Percentiles rank a stretch among this genome's conserved stretches.
Evolutionary conservation across 352 stramenopile species (phyloP).

Genomic region (Globisporangium nodosum): DNA sequence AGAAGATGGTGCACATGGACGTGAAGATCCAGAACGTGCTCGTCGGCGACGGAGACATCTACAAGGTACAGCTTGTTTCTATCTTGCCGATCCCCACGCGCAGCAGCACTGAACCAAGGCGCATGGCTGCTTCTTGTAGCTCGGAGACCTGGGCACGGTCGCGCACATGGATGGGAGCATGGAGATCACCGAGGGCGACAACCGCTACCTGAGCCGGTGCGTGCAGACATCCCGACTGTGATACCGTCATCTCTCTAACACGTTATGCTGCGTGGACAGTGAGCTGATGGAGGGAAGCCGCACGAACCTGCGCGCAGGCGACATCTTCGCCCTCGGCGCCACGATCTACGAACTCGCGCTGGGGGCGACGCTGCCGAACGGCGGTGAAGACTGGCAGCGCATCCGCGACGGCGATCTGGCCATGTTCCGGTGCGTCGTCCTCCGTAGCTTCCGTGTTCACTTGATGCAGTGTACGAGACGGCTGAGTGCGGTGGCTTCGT

Average conservation of each 20-base stretch:
- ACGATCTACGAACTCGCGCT: constrained; percentile 83
- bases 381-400: constrained; percentile 82
- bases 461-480: background rate
- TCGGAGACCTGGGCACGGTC: constrained; percentile 79
- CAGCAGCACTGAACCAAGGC: background rate
- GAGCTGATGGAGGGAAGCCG: constrained; percentile 78
- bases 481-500: constrained; percentile 2
- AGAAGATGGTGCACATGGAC: constrained; percentile 87
- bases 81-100: background rate
- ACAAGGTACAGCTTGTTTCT: constrained; percentile 40
- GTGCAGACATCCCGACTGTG: constrained; percentile 3
- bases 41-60: constrained; percentile 48
- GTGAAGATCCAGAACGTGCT: constrained; percentile 85
- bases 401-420: constrained; percentile 79
- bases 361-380: constrained; percentile 53
- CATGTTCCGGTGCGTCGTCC: constrained; percentile 54
- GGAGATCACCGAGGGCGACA: constrained; percentile 85
- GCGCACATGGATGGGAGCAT: constrained; percentile 72
- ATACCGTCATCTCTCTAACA: background rate
- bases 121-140: constrained; percentile 12
- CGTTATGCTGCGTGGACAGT: constrained; percentile 11
- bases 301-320: constrained; percentile 64
- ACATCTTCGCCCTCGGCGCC: constrained; percentile 82
- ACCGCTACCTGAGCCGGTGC: constrained; percentile 79
- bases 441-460: background rate